Evolutionary conservation across 805 yeast genomes (phyloP), one percentile per base, ranked within the genome.

Genomic region (Lachancea sp.): DNA sequence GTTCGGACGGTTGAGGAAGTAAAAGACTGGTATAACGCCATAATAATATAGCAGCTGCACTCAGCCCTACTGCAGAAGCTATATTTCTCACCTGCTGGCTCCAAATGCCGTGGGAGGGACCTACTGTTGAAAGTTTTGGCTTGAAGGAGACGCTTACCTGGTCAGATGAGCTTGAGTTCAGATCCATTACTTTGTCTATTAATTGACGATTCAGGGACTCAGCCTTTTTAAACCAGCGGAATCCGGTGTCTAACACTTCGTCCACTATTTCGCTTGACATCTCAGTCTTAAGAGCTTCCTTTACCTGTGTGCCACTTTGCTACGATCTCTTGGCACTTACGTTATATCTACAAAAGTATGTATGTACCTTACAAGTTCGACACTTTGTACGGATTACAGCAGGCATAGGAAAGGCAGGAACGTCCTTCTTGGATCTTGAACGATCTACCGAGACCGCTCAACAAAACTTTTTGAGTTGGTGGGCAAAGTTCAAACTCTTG

Each of bases 161-260:
- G 21, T 19, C 13, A 5, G 33, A 12, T 5, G 39, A 18, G n/a
- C 18, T 21, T 4, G 32, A 16, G 3, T 34, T 34, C 5, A 38
- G 20, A n/a, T 38, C 41, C 15, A 24, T 38, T 7, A 32, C 36
- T 11, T 38, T 38, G 5, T 33, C 42, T 8, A 39, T 15, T 22
- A 34, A 15, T 5, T 29, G 38, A 3, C 15, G 24, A 21, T 32
- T 32, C 9, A 24, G 11, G 12, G 18, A 11, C 13, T 31, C 41
- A n/a, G 32, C 38, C 34, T 33, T 39, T 17, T 26, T 28, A 20
- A 32, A 39, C 42, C 42, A 39, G 29, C n/a, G 19, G 30, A 31
- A 39, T 8, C 56, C 52, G 2, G 45, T 35, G 39, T 50, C 49
- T 36, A 57, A 57, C 3, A 54, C 38, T 32, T 45, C 45, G 36